Base-by-base conservation (phyloP, 139 green algal species). In the Yamagishiella unicocca region DNA sequence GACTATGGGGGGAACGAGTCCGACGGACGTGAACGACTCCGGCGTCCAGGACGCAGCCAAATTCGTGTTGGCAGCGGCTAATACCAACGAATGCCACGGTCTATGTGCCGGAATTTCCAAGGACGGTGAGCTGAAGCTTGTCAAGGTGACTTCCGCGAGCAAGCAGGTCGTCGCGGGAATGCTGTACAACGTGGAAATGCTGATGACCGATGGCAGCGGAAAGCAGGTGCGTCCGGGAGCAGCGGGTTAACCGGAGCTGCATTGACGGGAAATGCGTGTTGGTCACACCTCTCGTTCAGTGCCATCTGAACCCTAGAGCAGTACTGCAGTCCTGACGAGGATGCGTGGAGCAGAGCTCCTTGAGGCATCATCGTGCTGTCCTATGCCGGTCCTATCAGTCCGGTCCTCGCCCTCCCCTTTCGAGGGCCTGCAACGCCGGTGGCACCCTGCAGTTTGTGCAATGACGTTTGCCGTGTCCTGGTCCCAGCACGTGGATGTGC, bases 121-220 rank as follows among this genome's bases (percentile, higher is more conserved):
- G 42, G 19, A 64, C 31, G 79, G 61, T 4, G 31, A 85, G 12
- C 61, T 85, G 40, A 64, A 61, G 29, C 61, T 85, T 17, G 40
- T 85, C n/a, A 50, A 75, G n/a, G 64, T 84, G 1, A 9, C 43
- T 0, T 61, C 38, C 29, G 78, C 38, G 14, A 62, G 4, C 17
- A 73, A 8, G 6, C 79, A 85, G 79, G 79, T 85, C 4, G 79
- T 85, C 4, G 79, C 79, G 1, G 79, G 79, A 61, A 37, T 53
- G 2, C 46, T 74, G 4, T 62, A 50, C 29, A 54, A 85, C 14
- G 22, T 85, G 79, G 61, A 75, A n/a, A 61, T 85, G 29, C 61
- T 85, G 17, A 42, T 85, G 40, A 42, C 19, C 40, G 42, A 85
- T 43, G 27, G 5, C 35, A 53, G 25, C 25, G 79, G 79, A 6